A percentile compares a stretch with the other conserved stretches of the same genome.
Evolutionary conservation across 1,284 basidiomycete species (phyloP).

Genomic region (Ustilago tritici): DNA sequence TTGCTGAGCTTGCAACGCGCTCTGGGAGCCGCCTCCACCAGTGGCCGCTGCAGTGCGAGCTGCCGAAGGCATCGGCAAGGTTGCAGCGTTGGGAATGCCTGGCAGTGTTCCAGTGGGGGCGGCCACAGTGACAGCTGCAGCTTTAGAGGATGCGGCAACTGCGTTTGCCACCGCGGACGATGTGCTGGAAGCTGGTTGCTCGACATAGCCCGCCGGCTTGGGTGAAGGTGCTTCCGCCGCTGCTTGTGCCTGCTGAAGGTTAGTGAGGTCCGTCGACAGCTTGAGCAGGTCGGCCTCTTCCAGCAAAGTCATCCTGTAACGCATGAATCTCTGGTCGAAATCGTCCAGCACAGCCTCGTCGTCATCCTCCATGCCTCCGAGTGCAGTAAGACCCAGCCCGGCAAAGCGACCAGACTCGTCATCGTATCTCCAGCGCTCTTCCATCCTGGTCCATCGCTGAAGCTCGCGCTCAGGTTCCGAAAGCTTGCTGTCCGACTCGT

Average conservation of each 20-base stretch:
- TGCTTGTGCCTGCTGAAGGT: constrained; percentile 66
- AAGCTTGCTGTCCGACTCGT: constrained; percentile 29
- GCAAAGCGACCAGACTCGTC: constrained; percentile 67
- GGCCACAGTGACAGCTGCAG: constrained; percentile 17
- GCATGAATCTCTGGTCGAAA: constrained; percentile 68
- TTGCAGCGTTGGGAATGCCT: constrained; percentile 27
- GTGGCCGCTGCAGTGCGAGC: constrained; percentile 41
- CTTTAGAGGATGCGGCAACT: constrained; percentile 27
- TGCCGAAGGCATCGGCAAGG: constrained; percentile 38
- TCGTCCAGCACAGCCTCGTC: constrained; percentile 69
- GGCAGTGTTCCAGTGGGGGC: constrained; percentile 34
- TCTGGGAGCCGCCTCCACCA: constrained; percentile 38
- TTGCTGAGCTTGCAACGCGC: constrained; percentile 43
- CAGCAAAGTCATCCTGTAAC: constrained; percentile 67
- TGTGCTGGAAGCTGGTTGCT: constrained; percentile 29
- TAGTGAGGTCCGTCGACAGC: constrained; percentile 66
- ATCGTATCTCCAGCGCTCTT: constrained; percentile 68
- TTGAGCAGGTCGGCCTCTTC: constrained; percentile 67
- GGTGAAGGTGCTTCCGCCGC: constrained; percentile 58
- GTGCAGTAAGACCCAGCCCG: constrained; percentile 64
- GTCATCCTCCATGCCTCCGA: constrained; percentile 69
- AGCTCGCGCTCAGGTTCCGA: constrained; percentile 32
- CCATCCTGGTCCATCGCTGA: constrained; percentile 42
- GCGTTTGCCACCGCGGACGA: constrained; percentile 23
- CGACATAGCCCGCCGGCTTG: constrained; percentile 51